Percentiles rank a stretch among this genome's conserved stretches.
Conservation (phyloP, 805 yeast species). For the Candida sithepensis region DNA sequence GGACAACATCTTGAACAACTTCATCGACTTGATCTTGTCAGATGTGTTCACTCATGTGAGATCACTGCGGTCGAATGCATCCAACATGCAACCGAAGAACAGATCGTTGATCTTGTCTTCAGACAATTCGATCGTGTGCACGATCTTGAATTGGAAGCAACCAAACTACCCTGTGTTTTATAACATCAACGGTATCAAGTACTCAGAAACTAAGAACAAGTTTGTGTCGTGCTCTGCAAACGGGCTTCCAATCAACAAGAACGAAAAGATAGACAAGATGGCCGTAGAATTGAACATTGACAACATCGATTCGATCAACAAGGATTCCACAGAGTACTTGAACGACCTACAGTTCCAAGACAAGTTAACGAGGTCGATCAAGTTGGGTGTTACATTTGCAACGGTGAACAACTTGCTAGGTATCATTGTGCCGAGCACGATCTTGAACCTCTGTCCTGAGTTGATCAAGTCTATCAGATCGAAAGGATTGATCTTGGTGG, state of each 20-base stretch:
- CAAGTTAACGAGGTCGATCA: constrained; percentile 60
- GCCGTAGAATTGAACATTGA: constrained; percentile 28
- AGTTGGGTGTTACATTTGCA: constrained; percentile 80
- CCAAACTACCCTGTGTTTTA: constrained; percentile 95
- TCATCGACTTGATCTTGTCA: constrained; percentile 69
- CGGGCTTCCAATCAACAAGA: constrained; percentile 28
- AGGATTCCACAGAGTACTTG: constrained; percentile 31
- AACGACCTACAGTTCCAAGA: constrained; percentile 35
- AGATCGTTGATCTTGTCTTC: constrained; percentile 77
- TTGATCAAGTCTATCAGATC: constrained; percentile 71
- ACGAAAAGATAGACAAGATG: constrained; percentile 2
- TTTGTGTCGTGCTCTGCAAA: constrained; percentile 40
- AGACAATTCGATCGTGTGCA: constrained; percentile 84
- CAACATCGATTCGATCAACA: constrained; percentile 34
- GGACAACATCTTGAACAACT: constrained; percentile 53
- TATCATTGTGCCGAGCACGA: constrained; percentile 66
- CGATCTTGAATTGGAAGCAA: constrained; percentile 95
- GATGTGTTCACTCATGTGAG: constrained; percentile 76
- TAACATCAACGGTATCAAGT: constrained; percentile 65
- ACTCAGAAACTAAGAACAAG: constrained; percentile 22
- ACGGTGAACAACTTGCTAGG: constrained; percentile 82
- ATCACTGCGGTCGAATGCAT: constrained; percentile 34
- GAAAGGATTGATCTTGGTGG: constrained; percentile 81
- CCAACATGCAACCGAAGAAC: constrained; percentile 13
- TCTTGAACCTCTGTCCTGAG: constrained; percentile 71